Evolutionary conservation across 2,329 filamentous ascomycete species (phyloP).

Genomic region (Sporothrix sp.): DNA sequence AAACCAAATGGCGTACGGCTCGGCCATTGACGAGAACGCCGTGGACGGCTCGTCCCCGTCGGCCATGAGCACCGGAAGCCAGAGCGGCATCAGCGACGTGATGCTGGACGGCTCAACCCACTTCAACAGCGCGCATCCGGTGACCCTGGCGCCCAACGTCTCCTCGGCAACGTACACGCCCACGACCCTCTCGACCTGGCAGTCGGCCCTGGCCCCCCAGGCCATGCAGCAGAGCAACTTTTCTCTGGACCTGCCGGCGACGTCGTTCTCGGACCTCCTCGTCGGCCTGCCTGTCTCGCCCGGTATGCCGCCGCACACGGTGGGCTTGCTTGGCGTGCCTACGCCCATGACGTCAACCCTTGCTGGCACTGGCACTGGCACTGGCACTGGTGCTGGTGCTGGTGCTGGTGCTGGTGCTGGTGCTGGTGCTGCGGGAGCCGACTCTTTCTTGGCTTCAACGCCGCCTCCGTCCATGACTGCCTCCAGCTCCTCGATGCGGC

Average conservation of each 20-base stretch:
- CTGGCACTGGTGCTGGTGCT: slow-evolving; percentile 25
- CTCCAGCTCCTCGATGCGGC: slow-evolving; percentile 62
- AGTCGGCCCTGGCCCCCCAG: slow-evolving; percentile 56
- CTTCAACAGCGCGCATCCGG: slow-evolving; percentile 17
- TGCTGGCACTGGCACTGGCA: background rate
- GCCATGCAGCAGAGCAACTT: slow-evolving; percentile 59
- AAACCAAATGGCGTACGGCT: slow-evolving; percentile 59
- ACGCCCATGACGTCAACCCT: background rate
- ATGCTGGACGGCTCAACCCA: slow-evolving; percentile 77
- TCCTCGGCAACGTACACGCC: slow-evolving; percentile 29
- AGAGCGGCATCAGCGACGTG: slow-evolving; percentile 81
- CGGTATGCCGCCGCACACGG: slow-evolving; percentile 56
- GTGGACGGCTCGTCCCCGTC: slow-evolving; percentile 92
- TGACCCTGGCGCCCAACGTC: slow-evolving; percentile 18
- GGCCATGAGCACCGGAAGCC: slow-evolving; percentile 88
- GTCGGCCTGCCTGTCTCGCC: slow-evolving; percentile 66
- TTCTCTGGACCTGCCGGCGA: slow-evolving; percentile 62
- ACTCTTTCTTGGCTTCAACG: slow-evolving; percentile 64
- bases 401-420: slow-evolving; percentile 25
- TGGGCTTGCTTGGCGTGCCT: background rate
- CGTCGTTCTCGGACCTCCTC: slow-evolving; percentile 69
- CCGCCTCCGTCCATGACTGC: slow-evolving; percentile 65
- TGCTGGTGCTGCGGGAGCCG: slow-evolving; percentile 32
- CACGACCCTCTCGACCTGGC: slow-evolving; percentile 48
- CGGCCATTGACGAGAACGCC: slow-evolving; percentile 57